Base-by-base conservation (phyloP, 257 asterid species). In the Lithospermum erythrorhizon region DNA sequence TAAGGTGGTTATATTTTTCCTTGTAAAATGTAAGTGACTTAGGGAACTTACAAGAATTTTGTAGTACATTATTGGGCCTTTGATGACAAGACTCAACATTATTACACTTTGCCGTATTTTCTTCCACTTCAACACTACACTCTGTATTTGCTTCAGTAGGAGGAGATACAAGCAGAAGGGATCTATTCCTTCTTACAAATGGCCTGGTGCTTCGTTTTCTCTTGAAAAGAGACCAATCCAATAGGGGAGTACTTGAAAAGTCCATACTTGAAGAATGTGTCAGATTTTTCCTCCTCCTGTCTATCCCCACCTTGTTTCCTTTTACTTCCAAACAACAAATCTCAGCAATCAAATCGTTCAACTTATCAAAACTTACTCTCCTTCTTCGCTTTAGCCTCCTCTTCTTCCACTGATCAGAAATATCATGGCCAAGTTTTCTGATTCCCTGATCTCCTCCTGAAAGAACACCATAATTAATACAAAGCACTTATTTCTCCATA, bases 121-220 rank as follows among this genome's bases (percentile, higher is more conserved):
- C 49, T 41, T 41, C 24, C 27, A 20, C 23, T 20, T 2, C 5
- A 20, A 6, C 27, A 20, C 22, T 52, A 21, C 22, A 19, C 4
- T 20, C 27, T 20, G 1, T 35, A 30, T 29, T 35, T 15, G 55
- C 67, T 65, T 30, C 37, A 24, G 5, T 21, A 65, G 56, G 37
- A 65, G 57, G 61, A 70, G 45, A 3, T 52, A 21, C 3, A n/a
- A 59, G 49, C 9, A 23, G 41, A 45, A 64, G 62, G 29, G 17
- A 45, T 49, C 9, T 30, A 5, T 8, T 20, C 48, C 47, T 72
- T 59, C 16, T 48, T 13, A 47, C 24, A 11, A 20, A 51, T 49
- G 10, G 27, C 52, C 18, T 61, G 47, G 72, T 20, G 56, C 53
- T 71, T 24, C 47, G 70, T 65, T 57, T 67, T 61, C 63, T 55